Conservation (phyloP, 2,329 filamentous ascomycete genomes). For the Zymoseptoria pseudotritici region DNA sequence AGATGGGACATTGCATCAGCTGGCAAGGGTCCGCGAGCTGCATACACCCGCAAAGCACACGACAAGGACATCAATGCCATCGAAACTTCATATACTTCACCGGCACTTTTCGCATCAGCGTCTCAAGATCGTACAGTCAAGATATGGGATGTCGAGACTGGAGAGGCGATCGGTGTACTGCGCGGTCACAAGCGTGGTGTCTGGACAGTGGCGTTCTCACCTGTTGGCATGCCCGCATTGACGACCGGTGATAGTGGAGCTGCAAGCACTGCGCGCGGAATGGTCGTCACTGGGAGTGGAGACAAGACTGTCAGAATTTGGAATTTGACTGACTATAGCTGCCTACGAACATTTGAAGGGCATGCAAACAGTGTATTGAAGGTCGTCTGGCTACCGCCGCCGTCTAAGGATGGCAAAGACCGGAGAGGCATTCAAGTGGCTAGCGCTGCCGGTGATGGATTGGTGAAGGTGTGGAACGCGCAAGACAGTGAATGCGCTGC, state of each 20-base stretch:
- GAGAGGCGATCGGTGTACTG: conserved; percentile 84
- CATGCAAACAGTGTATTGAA: conserved; percentile 95
- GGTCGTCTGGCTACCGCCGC: conserved; percentile 71
- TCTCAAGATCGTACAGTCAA: conserved; percentile 96
- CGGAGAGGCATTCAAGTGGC: conserved; percentile 65
- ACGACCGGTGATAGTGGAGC: conserved; percentile 57
- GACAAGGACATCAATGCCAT: conserved; percentile 98
- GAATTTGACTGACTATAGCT: conserved; percentile 87
- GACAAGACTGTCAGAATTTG: conserved; percentile 96
- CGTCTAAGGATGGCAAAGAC: conserved; percentile 30
- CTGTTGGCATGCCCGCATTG: conserved; percentile 65
- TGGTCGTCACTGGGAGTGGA: conserved; percentile 83
- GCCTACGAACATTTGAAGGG: conserved; percentile 87
- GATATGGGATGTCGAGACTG: conserved; percentile 86
- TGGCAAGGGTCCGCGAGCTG: conserved; percentile 52
- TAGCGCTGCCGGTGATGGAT: conserved; percentile 83
- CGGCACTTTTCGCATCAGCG: conserved; percentile 83
- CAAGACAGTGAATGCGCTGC: conserved; percentile 75
- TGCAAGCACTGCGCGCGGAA: conserved; percentile 65
- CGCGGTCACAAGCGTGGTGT: conserved; percentile 90
- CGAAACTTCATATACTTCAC: conserved; percentile 59
- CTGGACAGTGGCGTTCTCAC: conserved; percentile 89
- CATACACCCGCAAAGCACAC: conserved; percentile 89
- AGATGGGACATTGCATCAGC: conserved; percentile 66
- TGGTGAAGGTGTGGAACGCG: conserved; percentile 95